Conservation (phyloP, 306 rosid genomes). For the Pterocarpus santalinus region DNA sequence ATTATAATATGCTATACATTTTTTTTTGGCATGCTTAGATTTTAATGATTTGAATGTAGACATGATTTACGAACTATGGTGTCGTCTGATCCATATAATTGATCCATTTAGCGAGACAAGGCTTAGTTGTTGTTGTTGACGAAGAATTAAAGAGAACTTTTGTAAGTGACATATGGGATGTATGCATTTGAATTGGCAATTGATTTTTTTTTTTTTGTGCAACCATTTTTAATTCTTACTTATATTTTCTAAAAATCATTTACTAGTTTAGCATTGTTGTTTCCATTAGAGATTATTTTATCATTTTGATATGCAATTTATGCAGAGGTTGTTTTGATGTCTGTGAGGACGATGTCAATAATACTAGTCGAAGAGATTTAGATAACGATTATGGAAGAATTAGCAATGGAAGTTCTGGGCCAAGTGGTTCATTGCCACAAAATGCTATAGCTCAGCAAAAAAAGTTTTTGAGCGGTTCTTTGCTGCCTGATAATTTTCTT, state of each 20-base stretch:
- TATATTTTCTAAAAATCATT: slow-evolving; percentile 27
- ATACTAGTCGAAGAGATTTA: slow-evolving; percentile 61
- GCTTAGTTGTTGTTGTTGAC: neutral
- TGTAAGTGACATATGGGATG: slow-evolving; percentile 3
- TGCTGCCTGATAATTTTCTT: slow-evolving; percentile 59
- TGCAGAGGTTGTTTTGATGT: slow-evolving; percentile 90
- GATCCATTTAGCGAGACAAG: neutral
- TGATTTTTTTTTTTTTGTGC: slow-evolving; percentile 12
- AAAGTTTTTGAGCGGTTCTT: slow-evolving; percentile 65
- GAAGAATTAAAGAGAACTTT: slow-evolving; percentile 17
- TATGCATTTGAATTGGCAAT: slow-evolving; percentile 23
- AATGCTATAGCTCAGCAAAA: slow-evolving; percentile 56
- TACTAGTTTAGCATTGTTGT: slow-evolving; percentile 4
- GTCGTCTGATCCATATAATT: neutral
- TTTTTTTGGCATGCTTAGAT: neutral
- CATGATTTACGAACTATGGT: neutral
- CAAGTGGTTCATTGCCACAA: slow-evolving; percentile 56
- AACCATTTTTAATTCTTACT: slow-evolving; percentile 15
- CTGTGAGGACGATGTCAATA: slow-evolving; percentile 65
- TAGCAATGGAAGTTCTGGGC: slow-evolving; percentile 65
- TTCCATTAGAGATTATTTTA: slow-evolving; percentile 31
- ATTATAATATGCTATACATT: slow-evolving; percentile 20
- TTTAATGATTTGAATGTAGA: neutral
- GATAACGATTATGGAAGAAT: slow-evolving; percentile 67
- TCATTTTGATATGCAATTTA: slow-evolving; percentile 31